Evolutionary conservation across 2,329 filamentous ascomycete species (phyloP).

Genomic region (Ophiobolus disseminans): DNA sequence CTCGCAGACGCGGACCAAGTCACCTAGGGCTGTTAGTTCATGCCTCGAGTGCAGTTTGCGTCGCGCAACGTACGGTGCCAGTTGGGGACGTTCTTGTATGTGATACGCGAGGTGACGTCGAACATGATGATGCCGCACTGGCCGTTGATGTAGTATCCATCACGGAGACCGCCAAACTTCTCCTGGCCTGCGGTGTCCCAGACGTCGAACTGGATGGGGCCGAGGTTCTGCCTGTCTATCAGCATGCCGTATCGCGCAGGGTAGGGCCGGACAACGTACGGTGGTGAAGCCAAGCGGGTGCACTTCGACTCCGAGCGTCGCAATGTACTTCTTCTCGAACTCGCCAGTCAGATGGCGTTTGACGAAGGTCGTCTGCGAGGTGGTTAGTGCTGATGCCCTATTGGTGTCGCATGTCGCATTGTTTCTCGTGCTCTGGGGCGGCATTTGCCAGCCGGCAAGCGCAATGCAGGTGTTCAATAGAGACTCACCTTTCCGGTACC

Average conservation of each 20-base stretch:
- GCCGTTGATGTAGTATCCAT: slow-evolving; percentile 99
- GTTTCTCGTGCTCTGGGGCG: slow-evolving; percentile 12
- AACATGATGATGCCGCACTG: slow-evolving; percentile 99
- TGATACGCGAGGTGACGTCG: slow-evolving; percentile 98
- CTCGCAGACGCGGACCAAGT: slow-evolving; percentile 98
- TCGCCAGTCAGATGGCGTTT: slow-evolving; percentile 99
- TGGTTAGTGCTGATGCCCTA: slow-evolving; percentile 30
- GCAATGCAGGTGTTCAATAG: background rate
- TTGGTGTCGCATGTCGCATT: slow-evolving; percentile 5
- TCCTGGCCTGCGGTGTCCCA: slow-evolving; percentile 99
- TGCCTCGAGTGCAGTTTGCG: background rate
- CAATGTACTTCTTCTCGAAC: slow-evolving; percentile 99
- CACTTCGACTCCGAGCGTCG: slow-evolving; percentile 98
- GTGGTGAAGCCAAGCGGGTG: slow-evolving; percentile 98
- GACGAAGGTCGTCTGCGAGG: slow-evolving; percentile 92
- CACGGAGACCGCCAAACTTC: slow-evolving; percentile 99
- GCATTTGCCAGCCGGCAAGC: slow-evolving; percentile 1
- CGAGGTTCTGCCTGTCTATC: slow-evolving; percentile 72
- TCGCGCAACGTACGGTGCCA: slow-evolving; percentile 85
- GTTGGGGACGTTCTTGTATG: slow-evolving; percentile 99
- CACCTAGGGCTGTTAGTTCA: slow-evolving; percentile 65
- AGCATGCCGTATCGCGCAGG: slow-evolving; percentile 24
- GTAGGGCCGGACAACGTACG: slow-evolving; percentile 65
- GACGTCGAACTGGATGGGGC: slow-evolving; percentile 97
- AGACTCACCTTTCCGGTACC: slow-evolving; percentile 94